Evolutionary conservation across 2,329 filamentous ascomycete species (phyloP).

Genomic region (Curvularia eragrostidis): DNA sequence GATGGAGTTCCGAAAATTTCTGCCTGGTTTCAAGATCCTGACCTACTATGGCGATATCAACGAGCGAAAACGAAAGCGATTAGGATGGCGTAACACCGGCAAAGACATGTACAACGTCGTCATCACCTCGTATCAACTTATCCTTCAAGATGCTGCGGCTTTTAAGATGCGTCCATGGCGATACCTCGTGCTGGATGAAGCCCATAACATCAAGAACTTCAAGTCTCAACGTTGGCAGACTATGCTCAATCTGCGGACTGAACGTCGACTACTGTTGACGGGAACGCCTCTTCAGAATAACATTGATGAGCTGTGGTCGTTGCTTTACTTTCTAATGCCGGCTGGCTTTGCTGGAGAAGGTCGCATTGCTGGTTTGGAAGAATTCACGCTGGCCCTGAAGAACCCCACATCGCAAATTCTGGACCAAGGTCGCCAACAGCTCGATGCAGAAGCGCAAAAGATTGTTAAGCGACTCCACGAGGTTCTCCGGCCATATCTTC

Average conservation of each 20-base stretch:
- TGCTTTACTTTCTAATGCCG: slow-evolving; percentile 96
- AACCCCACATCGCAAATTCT: slow-evolving; percentile 95
- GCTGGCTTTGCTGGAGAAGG: slow-evolving; percentile 82
- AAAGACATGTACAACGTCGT: slow-evolving; percentile 83
- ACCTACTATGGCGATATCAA: slow-evolving; percentile 96
- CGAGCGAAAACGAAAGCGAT: slow-evolving; percentile 87
- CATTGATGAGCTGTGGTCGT: slow-evolving; percentile 93
- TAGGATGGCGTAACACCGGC: slow-evolving; percentile 92
- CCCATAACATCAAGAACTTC: slow-evolving; percentile 99
- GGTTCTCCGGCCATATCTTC: slow-evolving; percentile 87
- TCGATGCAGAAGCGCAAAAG: slow-evolving; percentile 91
- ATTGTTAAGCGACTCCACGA: slow-evolving; percentile 95
- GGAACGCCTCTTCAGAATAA: slow-evolving; percentile 98
- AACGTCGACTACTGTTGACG: slow-evolving; percentile 83
- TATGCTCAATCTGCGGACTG: slow-evolving; percentile 90
- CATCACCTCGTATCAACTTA: slow-evolving; percentile 96
- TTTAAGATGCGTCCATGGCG: slow-evolving; percentile 95
- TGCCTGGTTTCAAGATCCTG: slow-evolving; percentile 95
- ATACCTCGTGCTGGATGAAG: slow-evolving; percentile 97
- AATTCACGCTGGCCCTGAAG: slow-evolving; percentile 96
- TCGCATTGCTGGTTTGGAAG: slow-evolving; percentile 91
- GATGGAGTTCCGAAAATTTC: slow-evolving; percentile 99
- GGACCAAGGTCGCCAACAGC: slow-evolving; percentile 89
- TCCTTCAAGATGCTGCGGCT: slow-evolving; percentile 90
- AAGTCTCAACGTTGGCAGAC: slow-evolving; percentile 97